A percentile compares a stretch with the other conserved stretches of the same genome.
These are phyloP conservation scores for Sanghuangporus sanghuang DNA, from an alignment of 1,284 basidiomycete genomes.

Conservation along the genomic window DNA sequence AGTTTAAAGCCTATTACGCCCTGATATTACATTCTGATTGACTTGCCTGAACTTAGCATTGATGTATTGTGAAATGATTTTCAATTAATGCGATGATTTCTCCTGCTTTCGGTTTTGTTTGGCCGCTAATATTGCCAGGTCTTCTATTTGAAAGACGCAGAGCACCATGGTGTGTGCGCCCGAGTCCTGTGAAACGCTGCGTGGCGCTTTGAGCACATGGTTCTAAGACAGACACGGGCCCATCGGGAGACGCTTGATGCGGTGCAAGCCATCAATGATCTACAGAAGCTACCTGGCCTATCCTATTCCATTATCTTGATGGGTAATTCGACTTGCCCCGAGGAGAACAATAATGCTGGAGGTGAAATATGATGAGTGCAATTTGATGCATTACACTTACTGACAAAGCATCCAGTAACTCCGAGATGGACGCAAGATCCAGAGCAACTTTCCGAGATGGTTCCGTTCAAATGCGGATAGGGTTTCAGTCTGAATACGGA, in stretches of 20 bases:
- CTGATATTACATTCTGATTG: background rate
- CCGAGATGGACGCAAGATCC: background rate
- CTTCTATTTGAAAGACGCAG: background rate
- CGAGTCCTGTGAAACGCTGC: background rate
- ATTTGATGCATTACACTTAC: background rate
- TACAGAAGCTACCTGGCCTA: background rate
- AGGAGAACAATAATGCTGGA: background rate
- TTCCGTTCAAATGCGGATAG: background rate
- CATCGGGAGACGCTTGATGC: background rate
- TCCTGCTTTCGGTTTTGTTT: background rate
- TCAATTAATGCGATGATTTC: background rate
- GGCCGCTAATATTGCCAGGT: background rate
- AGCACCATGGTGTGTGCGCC: background rate
- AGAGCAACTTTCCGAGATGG: background rate
- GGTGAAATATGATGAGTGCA: background rate
- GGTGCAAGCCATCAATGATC: background rate
- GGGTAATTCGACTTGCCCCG: background rate
- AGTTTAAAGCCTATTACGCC: background rate
- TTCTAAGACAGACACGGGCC: background rate
- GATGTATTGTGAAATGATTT: background rate
- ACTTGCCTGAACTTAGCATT: background rate
- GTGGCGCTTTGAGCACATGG: background rate
- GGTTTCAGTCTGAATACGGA: background rate
- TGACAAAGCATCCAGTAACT: background rate
- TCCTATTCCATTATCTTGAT: background rate